Base-by-base conservation (phyloP, 495 filamentous ascomycete species). In the Hyphodiscus hymeniophilus region DNA sequence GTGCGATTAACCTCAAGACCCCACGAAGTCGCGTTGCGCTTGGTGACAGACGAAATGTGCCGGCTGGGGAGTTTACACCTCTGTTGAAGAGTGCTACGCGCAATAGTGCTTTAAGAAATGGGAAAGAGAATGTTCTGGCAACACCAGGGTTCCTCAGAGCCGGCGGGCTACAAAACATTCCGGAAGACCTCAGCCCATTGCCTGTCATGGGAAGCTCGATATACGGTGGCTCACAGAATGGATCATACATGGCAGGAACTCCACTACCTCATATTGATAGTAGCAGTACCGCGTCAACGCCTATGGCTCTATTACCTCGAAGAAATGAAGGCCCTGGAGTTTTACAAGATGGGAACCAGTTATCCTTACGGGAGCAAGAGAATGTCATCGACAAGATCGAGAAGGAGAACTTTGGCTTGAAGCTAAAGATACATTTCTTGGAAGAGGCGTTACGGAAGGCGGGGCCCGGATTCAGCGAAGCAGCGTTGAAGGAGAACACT, bases 341-440 rank as follows among this genome's bases (percentile, higher is more conserved):
- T 2, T 63, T 95, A 23, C 76, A 84, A 32, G 77, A 83, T 52
- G 89, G 88, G n/a, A 94, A 95, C 54, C 77, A 88, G 56, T 74
- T 94, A 57, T 91, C 90, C 3, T 67, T 98, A 41, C 80, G 89
- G 38, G 92, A 98, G 58, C 92, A 98, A 65, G 94, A 97, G 58
- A 85, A 87, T 54, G 86, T 92, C 47, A 91, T 98, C 56, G 88
- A 95, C 64, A 85, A 84, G 59, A 89, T 97, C 51, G 88, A 97
- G 62, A 98, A 97, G 68, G 84, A 89, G 52, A 89, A 89, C 50
- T 89, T 89, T 51, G 79, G 79, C 7, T 66, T 89, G 23, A 89
- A 89, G 59, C 71, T 89, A 47, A 89, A 87, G 63, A 87, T 87
- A 40, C 82, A 88, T 60, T 87, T 87, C 58, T 72, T 89, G 53